A percentile compares a stretch with the other conserved stretches of the same genome.
These are phyloP conservation scores for Suillus discolor DNA, from an alignment of 768 basidiomycete genomes.

Conservation along the genomic window DNA sequence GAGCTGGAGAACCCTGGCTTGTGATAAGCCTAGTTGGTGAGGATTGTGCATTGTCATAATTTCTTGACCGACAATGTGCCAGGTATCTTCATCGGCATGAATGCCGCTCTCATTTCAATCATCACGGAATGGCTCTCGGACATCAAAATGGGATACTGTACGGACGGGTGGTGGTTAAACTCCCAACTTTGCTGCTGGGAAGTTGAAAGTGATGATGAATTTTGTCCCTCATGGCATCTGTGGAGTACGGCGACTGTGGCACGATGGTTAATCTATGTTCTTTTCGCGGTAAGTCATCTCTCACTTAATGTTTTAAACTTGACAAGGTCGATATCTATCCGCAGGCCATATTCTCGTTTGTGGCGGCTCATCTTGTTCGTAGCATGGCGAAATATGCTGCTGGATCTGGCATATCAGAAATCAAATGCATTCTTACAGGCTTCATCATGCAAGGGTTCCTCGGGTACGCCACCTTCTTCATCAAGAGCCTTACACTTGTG, in stretches of 20 bases:
- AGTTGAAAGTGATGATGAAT: conserved; percentile 79
- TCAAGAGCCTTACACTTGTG: conserved; percentile 94
- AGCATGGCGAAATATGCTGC: conserved; percentile 94
- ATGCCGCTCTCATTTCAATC: conserved; percentile 94
- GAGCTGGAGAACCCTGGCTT: conserved; percentile 89
- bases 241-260: conserved; percentile 78
- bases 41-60: conserved; percentile 26
- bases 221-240: conserved; percentile 89
- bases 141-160: conserved; percentile 96
- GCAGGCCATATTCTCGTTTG: conserved; percentile 80
- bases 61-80: conserved; percentile 3
- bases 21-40: conserved; percentile 87
- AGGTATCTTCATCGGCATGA: conserved; percentile 92
- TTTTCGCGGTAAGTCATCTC: conserved; percentile 74
- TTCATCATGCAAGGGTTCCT: conserved; percentile 98
- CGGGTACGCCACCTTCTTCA: conserved; percentile 84
- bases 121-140: conserved; percentile 97
- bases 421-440: conserved; percentile 96
- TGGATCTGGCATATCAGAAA: conserved; percentile 97
- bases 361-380: conserved; percentile 86
- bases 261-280: conserved; percentile 84
- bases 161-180: conserved; percentile 98
- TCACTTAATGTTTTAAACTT: not conserved
- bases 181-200: conserved; percentile 99
- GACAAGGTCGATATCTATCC: conserved; percentile 10